These are phyloP conservation scores for Mimosa bimucronata DNA, from an alignment of 306 rosid genomes.

Conservation along the genomic window DNA sequence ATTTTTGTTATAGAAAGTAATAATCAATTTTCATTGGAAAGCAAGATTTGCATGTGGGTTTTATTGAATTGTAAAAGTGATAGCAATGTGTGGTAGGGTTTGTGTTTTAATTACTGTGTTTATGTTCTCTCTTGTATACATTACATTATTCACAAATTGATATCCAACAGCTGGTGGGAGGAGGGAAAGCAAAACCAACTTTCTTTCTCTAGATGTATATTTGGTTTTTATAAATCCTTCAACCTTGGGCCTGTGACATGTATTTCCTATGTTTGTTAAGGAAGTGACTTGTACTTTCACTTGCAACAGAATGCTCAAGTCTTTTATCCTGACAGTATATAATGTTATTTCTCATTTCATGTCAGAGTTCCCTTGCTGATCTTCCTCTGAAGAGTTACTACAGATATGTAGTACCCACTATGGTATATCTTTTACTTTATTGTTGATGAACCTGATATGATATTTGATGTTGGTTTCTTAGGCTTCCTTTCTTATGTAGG, in stretches of 20 bases:
- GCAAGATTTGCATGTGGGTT: constrained; percentile 19
- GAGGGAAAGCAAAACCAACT: too few relatives aligned
- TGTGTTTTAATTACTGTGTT: background rate
- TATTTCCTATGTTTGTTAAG: background rate
- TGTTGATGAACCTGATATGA: constrained; percentile 20
- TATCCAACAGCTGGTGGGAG: background rate
- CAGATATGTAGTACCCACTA: constrained; percentile 89
- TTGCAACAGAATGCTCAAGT: constrained; percentile 4
- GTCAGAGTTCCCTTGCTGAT: constrained; percentile 98
- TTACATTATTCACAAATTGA: constrained; percentile 7
- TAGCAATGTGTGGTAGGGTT: background rate
- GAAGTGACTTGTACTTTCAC: background rate
- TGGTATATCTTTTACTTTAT: constrained; percentile 56
- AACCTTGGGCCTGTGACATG: background rate
- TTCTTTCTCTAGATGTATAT: constrained; percentile 22
- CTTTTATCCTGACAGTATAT: constrained; percentile 19
- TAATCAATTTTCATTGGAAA: background rate
- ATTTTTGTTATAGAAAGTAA: background rate
- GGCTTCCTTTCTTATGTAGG: constrained; percentile 64
- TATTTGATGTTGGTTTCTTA: constrained; percentile 44
- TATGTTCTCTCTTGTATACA: background rate
- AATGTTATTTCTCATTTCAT: constrained; percentile 41
- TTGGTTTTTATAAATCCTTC: constrained; percentile 36
- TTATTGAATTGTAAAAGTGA: background rate
- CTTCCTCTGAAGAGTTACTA: constrained; percentile 97